Percentiles rank a stretch among this genome's conserved stretches.
These are phyloP conservation scores for Symbiodinium natans DNA, from an alignment of 73 alveolate species.

Conservation along the genomic window DNA sequence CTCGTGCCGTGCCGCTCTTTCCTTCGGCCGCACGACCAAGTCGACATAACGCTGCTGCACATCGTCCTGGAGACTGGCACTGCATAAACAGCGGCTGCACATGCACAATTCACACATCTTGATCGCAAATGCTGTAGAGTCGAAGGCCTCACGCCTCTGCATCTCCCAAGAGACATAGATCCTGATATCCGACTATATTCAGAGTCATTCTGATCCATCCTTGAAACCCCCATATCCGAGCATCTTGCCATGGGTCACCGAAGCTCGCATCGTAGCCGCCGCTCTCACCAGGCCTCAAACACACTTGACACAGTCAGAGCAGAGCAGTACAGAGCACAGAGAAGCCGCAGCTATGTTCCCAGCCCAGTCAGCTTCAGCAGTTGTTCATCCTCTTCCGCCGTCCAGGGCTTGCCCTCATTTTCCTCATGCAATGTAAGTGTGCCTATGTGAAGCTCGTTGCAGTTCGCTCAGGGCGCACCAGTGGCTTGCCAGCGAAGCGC, in stretches of 20 bases:
- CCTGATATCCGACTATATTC: neutral
- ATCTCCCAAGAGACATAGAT: constrained; percentile 82
- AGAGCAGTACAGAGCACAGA: neutral
- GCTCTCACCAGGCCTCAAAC: constrained; percentile 50
- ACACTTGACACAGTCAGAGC: neutral
- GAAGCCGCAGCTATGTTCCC: neutral
- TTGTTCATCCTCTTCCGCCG: constrained; percentile 8
- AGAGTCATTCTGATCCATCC: neutral
- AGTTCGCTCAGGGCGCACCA: neutral
- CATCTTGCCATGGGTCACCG: constrained; percentile 70
- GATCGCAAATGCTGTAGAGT: neutral
- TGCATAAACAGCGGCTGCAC: no score
- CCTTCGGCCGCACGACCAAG: constrained; percentile 35
- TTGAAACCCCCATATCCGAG: neutral
- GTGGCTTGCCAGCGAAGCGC: constrained; percentile 28
- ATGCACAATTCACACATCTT: neutral
- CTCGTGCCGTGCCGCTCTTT: constrained; percentile 30
- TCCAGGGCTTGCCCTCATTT: constrained; percentile 69
- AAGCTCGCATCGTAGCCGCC: constrained; percentile 87
- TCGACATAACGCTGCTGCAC: constrained; percentile 85
- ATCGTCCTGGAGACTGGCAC: constrained; percentile 33
- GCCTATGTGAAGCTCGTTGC: neutral
- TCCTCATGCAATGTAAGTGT: neutral
- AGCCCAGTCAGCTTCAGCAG: constrained; percentile 27
- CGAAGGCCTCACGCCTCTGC: constrained; percentile 75